Base-by-base conservation (phyloP, 2,329 filamentous ascomycete genomes). In the Gnomoniopsis smithogilvyi region DNA sequence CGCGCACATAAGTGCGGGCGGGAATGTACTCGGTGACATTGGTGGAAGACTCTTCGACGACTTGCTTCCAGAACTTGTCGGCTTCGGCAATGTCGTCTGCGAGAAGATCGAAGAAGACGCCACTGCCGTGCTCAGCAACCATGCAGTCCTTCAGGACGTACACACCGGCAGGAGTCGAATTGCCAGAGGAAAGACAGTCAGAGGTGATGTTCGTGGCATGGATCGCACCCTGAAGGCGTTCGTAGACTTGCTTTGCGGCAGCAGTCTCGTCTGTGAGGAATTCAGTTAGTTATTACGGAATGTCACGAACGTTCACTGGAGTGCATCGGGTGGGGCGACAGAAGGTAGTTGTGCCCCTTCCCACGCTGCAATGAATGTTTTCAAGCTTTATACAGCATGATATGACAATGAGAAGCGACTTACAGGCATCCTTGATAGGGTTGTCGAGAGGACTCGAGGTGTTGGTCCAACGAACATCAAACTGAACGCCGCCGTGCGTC, bases 61-160 rank as follows among this genome's bases (percentile, higher is more conserved):
- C 68, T 7, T 66, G 47, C 51, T 69, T 69, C 41, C 62, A 60
- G 55, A 69, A 70, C 59, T 69, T 67, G 62, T 70, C 68, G 8
- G 69, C 67, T 26, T 70, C 67, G 22, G 62, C 67, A 3, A 65
- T 63, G 46, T 68, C 63, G 43, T 70, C 67, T 15, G 67, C 68
- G 2, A 64, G 49, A 11, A 66, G 60, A 45, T 54, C 52, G 19
- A 38, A 52, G 54, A 60, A 60, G 24, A 33, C n/a, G 10, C 45
- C 41, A 17, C 41, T 45, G 7, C 45, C 45, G 21, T 54, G 47
- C 24, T 34, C 51, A 34, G 24, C 41, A 17, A 38, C 41, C 10
- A 54, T 45, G 24, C 51, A 54, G 24, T 54, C 41, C 51, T 54
- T 54, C 24, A 54, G 36, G 41, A 26, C 41, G 26, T 54, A 46